phyloP scores from a whole-genome alignment of 2,329 filamentous ascomycete genomes.

The Ustilaginoidea virens region DNA sequence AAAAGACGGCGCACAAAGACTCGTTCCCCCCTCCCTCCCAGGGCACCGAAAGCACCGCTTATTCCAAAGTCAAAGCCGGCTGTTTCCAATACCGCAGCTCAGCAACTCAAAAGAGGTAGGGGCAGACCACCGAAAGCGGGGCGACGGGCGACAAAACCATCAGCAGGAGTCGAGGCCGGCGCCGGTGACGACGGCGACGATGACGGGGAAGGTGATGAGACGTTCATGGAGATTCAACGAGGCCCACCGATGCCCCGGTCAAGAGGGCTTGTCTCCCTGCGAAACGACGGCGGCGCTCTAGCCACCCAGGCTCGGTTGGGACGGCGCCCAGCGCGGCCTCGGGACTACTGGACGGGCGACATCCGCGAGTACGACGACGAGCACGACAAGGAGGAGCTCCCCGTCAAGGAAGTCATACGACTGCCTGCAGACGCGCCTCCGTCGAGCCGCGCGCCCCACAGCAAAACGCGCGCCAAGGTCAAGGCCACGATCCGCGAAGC shows the following conservation, averaged over 20 bases:
- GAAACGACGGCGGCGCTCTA: slow-evolving; percentile 28
- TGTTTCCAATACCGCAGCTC: slow-evolving; percentile 1
- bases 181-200: slow-evolving; percentile 16
- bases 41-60: slow-evolving; percentile 4
- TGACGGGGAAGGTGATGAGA: slow-evolving; percentile 27
- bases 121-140: slow-evolving; percentile 5
- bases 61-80: not conserved
- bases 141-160: slow-evolving; percentile 10
- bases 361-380: slow-evolving; percentile 53
- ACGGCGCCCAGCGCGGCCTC: slow-evolving; percentile 59
- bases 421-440: slow-evolving; percentile 41
- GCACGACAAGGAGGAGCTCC: slow-evolving; percentile 35
- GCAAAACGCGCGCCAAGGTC: slow-evolving; percentile 14
- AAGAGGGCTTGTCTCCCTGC: slow-evolving; percentile 37
- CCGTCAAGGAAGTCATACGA: slow-evolving; percentile 64
- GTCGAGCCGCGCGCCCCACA: slow-evolving; percentile 10
- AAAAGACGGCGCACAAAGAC: slow-evolving; percentile 14
- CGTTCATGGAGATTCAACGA: slow-evolving; percentile 31
- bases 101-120: slow-evolving; percentile 4
- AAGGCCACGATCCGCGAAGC: slow-evolving; percentile 18
- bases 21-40: slow-evolving; percentile 12
- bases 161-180: no score
- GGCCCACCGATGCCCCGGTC: slow-evolving; percentile 40
- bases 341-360: slow-evolving; percentile 82
- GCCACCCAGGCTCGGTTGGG: slow-evolving; percentile 56